Base-by-base conservation (phyloP, 306 rosid species). In the Lithocarpus polystachyus region DNA sequence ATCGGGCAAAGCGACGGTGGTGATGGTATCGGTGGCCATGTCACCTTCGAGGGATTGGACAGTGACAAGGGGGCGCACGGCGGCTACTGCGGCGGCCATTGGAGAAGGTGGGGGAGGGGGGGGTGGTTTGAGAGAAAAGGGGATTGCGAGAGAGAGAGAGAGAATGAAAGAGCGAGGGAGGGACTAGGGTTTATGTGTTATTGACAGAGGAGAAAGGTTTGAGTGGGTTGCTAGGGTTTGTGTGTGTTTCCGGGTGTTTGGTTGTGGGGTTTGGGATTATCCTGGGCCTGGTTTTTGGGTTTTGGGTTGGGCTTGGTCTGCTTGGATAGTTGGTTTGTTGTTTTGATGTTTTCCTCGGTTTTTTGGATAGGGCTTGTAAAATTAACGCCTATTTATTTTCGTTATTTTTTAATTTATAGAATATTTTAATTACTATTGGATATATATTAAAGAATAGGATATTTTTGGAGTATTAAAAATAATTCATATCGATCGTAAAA, bases 21-120 rank as follows among this genome's bases (percentile, higher is more conserved):
- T 52, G 17, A 84, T 4, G 9, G 92, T 9, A 19, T 93, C 95
- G n/a, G 93, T 87, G 65, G 90, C 86, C 89, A 87, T 90, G 84
- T 94, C 97, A 15, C 96, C 97, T 2, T 92, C 98, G 1, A 94
- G 73, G 71, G 84, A 3, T 24, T 92, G 97, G 5, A 94, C 90
- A 53, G 90, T 83, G 78, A 94, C 94, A 10, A 94, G 93, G 0
- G 98, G 98, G 0, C 98, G 96, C 1, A 88, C 92, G 7, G 94
- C 98, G 3, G 43, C 43, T 35, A 35, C 43, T 35, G 89, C 85
- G 77, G 92, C 92, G 56, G 93, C 97, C 92, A 87, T 91, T 69
- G 67, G 54, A 12, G 70, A 13, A 37, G 45, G 11, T 37, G 43
- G 10, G 43, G 2, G 43, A 10, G 33, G 5, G 0, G 43, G 2